Percentiles rank a stretch among this genome's conserved stretches.
Evolutionary conservation across 2,329 filamentous ascomycete species (phyloP).

Genomic region (Alternaria longipes): DNA sequence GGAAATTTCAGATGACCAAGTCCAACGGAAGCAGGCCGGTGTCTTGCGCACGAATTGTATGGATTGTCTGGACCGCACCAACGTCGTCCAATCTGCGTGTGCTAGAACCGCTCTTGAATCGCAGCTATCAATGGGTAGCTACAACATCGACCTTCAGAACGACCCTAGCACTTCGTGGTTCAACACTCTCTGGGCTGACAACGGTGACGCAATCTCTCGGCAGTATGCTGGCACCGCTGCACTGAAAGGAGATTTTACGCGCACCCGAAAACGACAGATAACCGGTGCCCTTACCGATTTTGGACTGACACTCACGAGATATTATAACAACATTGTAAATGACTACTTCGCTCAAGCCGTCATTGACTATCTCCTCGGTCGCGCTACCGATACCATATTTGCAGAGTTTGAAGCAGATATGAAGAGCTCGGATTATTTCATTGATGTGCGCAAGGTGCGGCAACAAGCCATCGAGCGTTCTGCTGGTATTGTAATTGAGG

Average conservation of each 20-base stretch:
- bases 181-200: conserved; percentile 96
- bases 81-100: conserved; percentile 93
- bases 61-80: conserved; percentile 96
- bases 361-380: conserved; percentile 93
- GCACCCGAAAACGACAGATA: conserved; percentile 89
- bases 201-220: conserved; percentile 93
- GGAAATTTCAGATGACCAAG: conserved; percentile 59
- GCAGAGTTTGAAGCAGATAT: conserved; percentile 94
- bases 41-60: conserved; percentile 96
- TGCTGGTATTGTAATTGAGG: conserved; percentile 79
- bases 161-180: conserved; percentile 91
- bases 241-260: conserved; percentile 95
- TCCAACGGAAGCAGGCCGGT: conserved; percentile 68
- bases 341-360: conserved; percentile 96
- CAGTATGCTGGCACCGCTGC: conserved; percentile 96
- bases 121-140: conserved; percentile 79
- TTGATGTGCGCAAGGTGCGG: conserved; percentile 84
- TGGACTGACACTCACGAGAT: conserved; percentile 82
- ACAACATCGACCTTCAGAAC: conserved; percentile 75
- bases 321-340: conserved; percentile 89
- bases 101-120: conserved; percentile 82
- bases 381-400: conserved; percentile 84
- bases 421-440: conserved; percentile 89
- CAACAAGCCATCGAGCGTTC: conserved; percentile 91
- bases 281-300: conserved; percentile 91